Evolutionary conservation across 179 eudicot genomes (phyloP).

Genomic region (Amaranthus tricolor): DNA sequence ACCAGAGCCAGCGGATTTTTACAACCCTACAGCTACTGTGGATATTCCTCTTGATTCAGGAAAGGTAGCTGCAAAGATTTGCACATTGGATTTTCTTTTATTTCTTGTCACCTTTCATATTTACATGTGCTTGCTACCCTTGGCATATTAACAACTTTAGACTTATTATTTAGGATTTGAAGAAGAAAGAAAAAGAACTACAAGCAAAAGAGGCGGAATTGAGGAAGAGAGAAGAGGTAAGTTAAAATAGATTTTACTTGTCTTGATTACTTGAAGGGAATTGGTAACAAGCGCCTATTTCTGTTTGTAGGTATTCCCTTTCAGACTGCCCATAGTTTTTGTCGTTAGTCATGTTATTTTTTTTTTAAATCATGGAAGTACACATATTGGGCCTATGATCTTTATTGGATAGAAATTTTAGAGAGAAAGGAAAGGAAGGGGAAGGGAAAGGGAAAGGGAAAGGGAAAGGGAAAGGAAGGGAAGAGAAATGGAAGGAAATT

Average conservation of each 20-base stretch:
- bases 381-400: neutral
- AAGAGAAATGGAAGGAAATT: too few species aligned
- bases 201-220: slow-evolving; percentile 88
- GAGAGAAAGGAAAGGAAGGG: too few species aligned
- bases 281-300: neutral
- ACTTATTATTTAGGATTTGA: slow-evolving; percentile 60
- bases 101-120: neutral
- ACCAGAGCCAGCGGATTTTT: slow-evolving; percentile 88
- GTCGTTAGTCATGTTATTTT: too few species aligned
- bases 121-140: slow-evolving; percentile 1
- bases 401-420: too few species aligned
- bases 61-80: slow-evolving; percentile 41
- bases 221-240: slow-evolving; percentile 84
- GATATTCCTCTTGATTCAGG: slow-evolving; percentile 85
- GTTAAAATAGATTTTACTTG: neutral
- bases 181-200: slow-evolving; percentile 83
- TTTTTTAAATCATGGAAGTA: neutral
- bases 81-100: neutral
- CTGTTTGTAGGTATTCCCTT: neutral
- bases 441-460: too few species aligned
- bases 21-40: slow-evolving; percentile 82
- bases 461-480: too few species aligned
- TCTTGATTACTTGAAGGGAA: neutral
- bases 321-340: too few species aligned
- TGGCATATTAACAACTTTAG: neutral